A percentile compares a stretch with the other conserved stretches of the same genome.
Evolutionary conservation across 805 yeast genomes (phyloP).

Genomic region (Wickerhamomyces chaumierensis): DNA sequence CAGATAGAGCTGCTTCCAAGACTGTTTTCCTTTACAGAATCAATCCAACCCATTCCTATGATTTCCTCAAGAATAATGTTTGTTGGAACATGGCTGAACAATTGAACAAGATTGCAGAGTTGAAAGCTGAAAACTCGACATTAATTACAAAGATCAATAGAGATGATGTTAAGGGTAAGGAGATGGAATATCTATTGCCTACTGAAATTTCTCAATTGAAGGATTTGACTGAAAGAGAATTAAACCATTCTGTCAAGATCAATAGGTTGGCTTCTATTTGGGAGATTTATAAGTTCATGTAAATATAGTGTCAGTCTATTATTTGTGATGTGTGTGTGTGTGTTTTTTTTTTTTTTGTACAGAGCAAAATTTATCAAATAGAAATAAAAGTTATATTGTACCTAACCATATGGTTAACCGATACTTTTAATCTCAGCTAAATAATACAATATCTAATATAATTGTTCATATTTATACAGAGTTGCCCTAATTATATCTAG

Average conservation of each 20-base stretch:
- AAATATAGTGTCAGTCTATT: no score
- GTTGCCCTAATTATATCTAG: no score
- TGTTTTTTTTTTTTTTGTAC: no score
- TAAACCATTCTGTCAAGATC: slow-evolving; percentile 40
- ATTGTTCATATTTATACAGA: no score
- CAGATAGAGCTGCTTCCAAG: slow-evolving; percentile 84
- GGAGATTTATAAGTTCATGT: slow-evolving; percentile 37
- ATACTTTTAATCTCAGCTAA: no score
- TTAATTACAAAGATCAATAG: slow-evolving; percentile 74
- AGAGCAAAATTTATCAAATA: no score
- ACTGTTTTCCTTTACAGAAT: slow-evolving; percentile 77
- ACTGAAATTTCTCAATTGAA: slow-evolving; percentile 67
- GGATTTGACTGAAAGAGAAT: slow-evolving; percentile 45
- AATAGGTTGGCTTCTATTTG: slow-evolving; percentile 45
- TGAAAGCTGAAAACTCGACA: slow-evolving; percentile 51
- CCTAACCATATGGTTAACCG: no score
- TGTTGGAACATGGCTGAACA: slow-evolving; percentile 35
- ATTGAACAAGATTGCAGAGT: slow-evolving; percentile 38
- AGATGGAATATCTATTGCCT: slow-evolving; percentile 59
- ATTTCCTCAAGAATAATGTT: slow-evolving; percentile 34
- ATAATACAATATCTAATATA: no score
- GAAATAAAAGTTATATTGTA: no score
- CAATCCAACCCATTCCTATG: slow-evolving; percentile 39
- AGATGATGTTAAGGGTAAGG: slow-evolving; percentile 82
- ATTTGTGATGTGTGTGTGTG: no score